Base-by-base conservation (phyloP, 2,329 filamentous ascomycete genomes). In the Iodosphaeria phyllophila region DNA sequence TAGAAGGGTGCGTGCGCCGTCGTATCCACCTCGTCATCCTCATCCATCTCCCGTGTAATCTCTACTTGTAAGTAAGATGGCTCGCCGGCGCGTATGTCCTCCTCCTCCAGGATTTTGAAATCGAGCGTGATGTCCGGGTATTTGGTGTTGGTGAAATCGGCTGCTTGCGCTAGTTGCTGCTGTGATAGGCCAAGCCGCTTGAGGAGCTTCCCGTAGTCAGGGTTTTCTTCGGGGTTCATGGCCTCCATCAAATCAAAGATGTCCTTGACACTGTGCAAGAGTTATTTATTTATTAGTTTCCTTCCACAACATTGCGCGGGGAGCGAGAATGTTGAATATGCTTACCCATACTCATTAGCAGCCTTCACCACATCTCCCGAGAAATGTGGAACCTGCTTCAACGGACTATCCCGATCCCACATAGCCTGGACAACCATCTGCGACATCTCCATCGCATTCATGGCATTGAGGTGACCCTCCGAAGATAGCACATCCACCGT, bases 381-480 rank as follows among this genome's bases (percentile, higher is more conserved):
- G 48, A 95, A 95, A 55, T 95, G 82, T 37, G 89, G 89, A 42
- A 98, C 93, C 51, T 98, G 89, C 57, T 93, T 93, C 36, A 98
- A 64, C 19, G 89, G 84, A 40, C 79, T 91, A 48, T 98, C 89
- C 29, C 84, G 77, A 52, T 98, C 86, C 89, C 89, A 98, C 80
- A 95, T 92, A 24, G 77, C 84, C 53, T 98, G 89, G 3, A 98
- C 84, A 26, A 91, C 80, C 89, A 98, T 98, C 46, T 98, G 89
- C 8, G 80, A 92, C 67, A 98, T 82, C 49, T 98, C 89, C 86
- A 98, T 98, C 15, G 89, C 89, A 40, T 76, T 84, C 74, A 93
- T 92, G 31, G 89, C 86, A 44, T 98, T 98, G 32, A 98, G 64
- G 41, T 93, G 82, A 9, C 86, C 89, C 40, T 98, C 84, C 1